Base-by-base conservation (phyloP, 140 eudicot species). In the Anethum foeniculum region DNA sequence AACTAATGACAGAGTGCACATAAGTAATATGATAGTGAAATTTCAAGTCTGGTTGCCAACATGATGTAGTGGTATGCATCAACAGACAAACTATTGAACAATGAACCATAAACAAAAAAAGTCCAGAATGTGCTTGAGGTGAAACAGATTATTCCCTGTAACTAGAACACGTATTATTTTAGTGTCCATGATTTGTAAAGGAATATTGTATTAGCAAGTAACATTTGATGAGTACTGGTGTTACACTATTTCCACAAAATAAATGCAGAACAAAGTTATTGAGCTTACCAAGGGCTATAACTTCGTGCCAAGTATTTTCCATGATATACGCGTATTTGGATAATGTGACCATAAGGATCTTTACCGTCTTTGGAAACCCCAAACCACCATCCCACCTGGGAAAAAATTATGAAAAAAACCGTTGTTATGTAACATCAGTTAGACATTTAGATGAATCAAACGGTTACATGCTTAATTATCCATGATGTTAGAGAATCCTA, bases 301-400 rank as follows among this genome's bases (percentile, higher is more conserved):
- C 97, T 91, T 87, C 93, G 86, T 30, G 99, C 99, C 49, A 95
- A 85, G 79, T 95, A 95, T 83, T 97, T 86, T 68, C 99, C 99
- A 65, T 95, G 91, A 78, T 89, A 97, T 52, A 96, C 99, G 80
- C 88, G 89, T 88, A 92, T 95, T 73, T 83, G 93, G 39, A 95
- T 92, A 73, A 95, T 90, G 62, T 86, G 87, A 73, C 99, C 99
- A 86, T 91, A 91, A 48, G 97, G 97, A 86, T 90, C 92, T 68
- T 87, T 72, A 27, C 90, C 91, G 79, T 95, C 92, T 51, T 56
- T 21, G 65, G 99, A 88, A 87, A 89, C 82, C 84, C 99, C 99
- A 84, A 92, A 90, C 99, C 99, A 95, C 99, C 99, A 95, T 71
- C 99, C 99, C 52, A 95, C 99, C 99, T 95, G 87, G 65, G n/a